Base-by-base conservation (phyloP, 805 yeast genomes). In the Cyberlindnera amylophila region DNA sequence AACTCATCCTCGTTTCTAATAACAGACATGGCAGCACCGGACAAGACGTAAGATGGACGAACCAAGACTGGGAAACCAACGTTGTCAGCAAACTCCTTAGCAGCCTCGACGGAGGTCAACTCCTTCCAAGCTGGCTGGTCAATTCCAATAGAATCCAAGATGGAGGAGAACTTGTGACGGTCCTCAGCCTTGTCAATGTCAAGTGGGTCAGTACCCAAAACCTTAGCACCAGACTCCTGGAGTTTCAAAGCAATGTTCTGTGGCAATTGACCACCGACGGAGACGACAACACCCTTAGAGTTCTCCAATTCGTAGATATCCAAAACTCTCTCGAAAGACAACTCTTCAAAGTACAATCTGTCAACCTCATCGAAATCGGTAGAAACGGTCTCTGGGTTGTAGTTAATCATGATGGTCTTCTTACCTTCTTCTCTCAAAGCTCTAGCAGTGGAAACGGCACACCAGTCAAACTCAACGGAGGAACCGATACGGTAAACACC, bases 41-140 rank as follows among this genome's bases (percentile, higher is more conserved):
- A 86, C 51, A 91, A 75, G 37, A 91, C 99, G 61, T 91, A 91
- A 1, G 98, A 90, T 39, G 99, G 99, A 71, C 99, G 87, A 46
- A 91, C 96, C 55, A 91, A 77, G 10, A 91, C 99, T 38, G 99
- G 99, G 77, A 81, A 91, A 17, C 90, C 87, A 42, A 91, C 98
- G 53, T 77, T 74, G 41, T 78, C 71, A 38, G 98, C 97, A 66
- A 91, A 91, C 15, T 62, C 66, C 62, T 82, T 84, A 46, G 99
- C 99, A 49, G 84, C 96, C 32, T 70, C 82, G 36, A 90, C 67
- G 32, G 96, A 84, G 28, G 95, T 81, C 56, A 91, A 77, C 71
- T 93, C 98, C 66, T 88, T 87, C 99, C 99, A 91, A 51, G 86
- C 86, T 33, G 99, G 99, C 74, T 91, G 99, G 67, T 89, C 98